Evolutionary conservation across 805 yeast genomes (phyloP).

Genomic region (Ogataea pignaliae): DNA sequence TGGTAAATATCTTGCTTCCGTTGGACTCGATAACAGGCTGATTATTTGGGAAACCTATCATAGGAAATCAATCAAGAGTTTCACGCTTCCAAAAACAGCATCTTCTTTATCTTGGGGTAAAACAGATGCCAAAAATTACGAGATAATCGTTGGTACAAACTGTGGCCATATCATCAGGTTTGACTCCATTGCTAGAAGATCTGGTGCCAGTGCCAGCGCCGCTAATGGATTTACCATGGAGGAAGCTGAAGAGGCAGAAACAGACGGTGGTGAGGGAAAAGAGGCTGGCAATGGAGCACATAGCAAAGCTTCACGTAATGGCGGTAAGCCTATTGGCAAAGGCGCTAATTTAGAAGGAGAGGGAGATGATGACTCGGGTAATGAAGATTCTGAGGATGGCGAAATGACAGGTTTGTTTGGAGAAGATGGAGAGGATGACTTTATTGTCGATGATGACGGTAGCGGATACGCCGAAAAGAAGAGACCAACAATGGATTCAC

Average conservation of each 20-base stretch:
- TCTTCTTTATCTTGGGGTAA: constrained; percentile 32
- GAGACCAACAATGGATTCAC: constrained; percentile 5
- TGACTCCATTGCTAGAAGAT: constrained; percentile 11
- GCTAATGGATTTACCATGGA: constrained; percentile 7
- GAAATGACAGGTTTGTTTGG: constrained; percentile 30
- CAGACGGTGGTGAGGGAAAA: constrained; percentile 7
- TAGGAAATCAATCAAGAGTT: constrained; percentile 31
- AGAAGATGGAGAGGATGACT: constrained; percentile 45
- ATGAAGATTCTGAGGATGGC: constrained; percentile 8
- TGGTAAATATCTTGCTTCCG: constrained; percentile 56
- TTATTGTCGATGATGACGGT: constrained; percentile 62
- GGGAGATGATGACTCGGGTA: constrained; percentile 22
- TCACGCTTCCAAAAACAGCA: constrained; percentile 18
- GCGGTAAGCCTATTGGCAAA: too few species aligned
- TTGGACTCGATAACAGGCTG: constrained; percentile 46
- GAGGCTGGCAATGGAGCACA: constrained; percentile 5
- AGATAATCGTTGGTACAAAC: constrained; percentile 39
- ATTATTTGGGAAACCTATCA: constrained; percentile 51
- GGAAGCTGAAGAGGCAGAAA: constrained; percentile 14
- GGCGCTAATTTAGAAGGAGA: constrained; percentile 7
- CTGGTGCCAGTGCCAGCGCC: neutral
- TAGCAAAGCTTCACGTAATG: too few species aligned
- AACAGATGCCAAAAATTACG: constrained; percentile 10
- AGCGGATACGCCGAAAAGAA: constrained; percentile 31
- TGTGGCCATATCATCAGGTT: constrained; percentile 36